These are phyloP conservation scores for Epichloe hybrida DNA, from an alignment of 2,329 filamentous ascomycete genomes.

Conservation along the genomic window DNA sequence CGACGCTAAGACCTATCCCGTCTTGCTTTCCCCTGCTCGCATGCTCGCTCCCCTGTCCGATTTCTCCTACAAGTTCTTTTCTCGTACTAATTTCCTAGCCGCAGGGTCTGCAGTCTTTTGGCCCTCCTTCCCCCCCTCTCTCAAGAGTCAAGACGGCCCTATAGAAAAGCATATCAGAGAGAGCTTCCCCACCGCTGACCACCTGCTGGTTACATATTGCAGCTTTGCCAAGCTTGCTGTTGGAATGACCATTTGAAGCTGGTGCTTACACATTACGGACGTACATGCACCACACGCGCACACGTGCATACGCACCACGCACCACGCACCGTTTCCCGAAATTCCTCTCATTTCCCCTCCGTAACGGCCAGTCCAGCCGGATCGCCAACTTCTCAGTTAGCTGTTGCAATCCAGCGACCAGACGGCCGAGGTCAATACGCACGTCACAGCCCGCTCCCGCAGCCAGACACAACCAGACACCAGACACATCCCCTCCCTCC, in stretches of 20 bases:
- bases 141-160: not conserved
- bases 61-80: not conserved
- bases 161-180: conserved; percentile 7
- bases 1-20: not conserved
- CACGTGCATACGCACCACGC: not conserved
- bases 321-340: not conserved
- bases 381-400: not conserved
- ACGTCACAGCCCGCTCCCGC: not conserved
- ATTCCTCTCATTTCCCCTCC: not conserved
- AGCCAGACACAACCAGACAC: not conserved
- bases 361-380: not conserved
- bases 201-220: not conserved
- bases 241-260: too few species aligned
- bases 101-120: not conserved
- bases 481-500: not conserved
- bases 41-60: not conserved
- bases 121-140: not conserved
- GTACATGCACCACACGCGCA: not conserved
- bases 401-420: not conserved
- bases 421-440: not conserved
- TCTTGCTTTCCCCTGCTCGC: not conserved
- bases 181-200: conserved; percentile 2
- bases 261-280: too few species aligned
- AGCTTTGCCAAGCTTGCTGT: not conserved
- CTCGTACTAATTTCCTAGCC: conserved; percentile 2